Conservation (phyloP, 768 basidiomycete species). For the Lactarius sanguifluus region DNA sequence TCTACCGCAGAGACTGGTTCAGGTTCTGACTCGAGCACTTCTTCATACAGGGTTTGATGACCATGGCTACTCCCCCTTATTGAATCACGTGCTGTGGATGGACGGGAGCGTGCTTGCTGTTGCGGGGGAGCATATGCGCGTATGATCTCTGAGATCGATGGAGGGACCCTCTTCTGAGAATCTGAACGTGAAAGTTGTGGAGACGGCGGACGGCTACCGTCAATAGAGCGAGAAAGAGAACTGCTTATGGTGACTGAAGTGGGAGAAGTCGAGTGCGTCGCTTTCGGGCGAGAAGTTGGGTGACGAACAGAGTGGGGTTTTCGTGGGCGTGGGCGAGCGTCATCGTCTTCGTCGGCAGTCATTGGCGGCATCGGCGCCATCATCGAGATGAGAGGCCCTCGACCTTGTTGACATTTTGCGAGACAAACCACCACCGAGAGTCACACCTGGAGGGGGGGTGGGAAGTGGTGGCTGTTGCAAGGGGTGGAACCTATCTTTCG, state of each 20-base stretch:
- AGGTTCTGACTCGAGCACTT: slow-evolving; percentile 47
- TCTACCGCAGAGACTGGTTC: slow-evolving; percentile 53
- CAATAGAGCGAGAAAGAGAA: slow-evolving; percentile 14
- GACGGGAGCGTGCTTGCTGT: slow-evolving; percentile 49
- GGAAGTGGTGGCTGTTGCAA: slow-evolving; percentile 83
- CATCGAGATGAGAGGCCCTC: slow-evolving; percentile 40
- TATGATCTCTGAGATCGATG: slow-evolving; percentile 89
- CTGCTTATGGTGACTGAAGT: slow-evolving; percentile 7
- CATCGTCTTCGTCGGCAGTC: slow-evolving; percentile 25
- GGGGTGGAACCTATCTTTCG: slow-evolving; percentile 58
- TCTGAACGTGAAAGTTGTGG: slow-evolving; percentile 31
- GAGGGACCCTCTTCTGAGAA: slow-evolving; percentile 51
- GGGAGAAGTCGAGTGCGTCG: slow-evolving; percentile 11
- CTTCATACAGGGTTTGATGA: slow-evolving; percentile 50
- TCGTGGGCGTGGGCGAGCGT: slow-evolving; percentile 17
- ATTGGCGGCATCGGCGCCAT: slow-evolving; percentile 57
- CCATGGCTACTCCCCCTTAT: slow-evolving; percentile 46
- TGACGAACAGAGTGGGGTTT: slow-evolving; percentile 31
- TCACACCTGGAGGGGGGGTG: slow-evolving; percentile 76
- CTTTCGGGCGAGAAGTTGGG: slow-evolving; percentile 28
- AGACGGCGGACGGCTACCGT: slow-evolving; percentile 29
- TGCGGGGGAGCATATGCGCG: slow-evolving; percentile 70
- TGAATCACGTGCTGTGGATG: slow-evolving; percentile 47
- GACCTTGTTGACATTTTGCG: slow-evolving; percentile 35
- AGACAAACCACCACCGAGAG: slow-evolving; percentile 50